Evolutionary conservation across 2,329 filamentous ascomycete genomes (phyloP), one percentile per base, ranked within the genome.

Genomic region (Hymenoscyphus linearis): DNA sequence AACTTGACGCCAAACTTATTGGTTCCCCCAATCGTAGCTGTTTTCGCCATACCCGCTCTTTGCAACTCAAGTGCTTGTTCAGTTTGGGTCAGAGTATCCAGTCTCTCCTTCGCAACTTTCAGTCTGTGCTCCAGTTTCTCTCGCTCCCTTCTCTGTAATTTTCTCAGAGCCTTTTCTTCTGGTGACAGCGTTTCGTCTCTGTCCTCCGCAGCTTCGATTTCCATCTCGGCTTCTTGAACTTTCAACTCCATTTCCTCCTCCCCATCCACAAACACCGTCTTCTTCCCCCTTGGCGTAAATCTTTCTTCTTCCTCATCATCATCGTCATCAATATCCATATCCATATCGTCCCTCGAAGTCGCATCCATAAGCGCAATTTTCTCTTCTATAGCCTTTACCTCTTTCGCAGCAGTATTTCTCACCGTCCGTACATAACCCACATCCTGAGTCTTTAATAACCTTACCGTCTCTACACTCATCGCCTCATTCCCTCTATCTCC

Each of bases 391-490:
- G 69, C 73, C 47, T 76, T 76, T 1, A 86, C 80, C 66, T 88
- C 83, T 70, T 86, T 86, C 61, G 76, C 71, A 3, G 82, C 78
- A 27, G 85, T 78, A 66, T 85, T 86, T 60, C 82, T 77, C 78
- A 85, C 82, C 25, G 84, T 86, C 64, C 86, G 76, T 27, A 88
- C 72, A 71, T 89, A 89, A 2, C 82, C 85, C 34, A 86, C 72
- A 69, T 89, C 86, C 74, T 89, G 86, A 2, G 85, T 89, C 77
- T 89, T 89, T 65, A 88, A 79, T 25, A 88, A 75, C 22, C 85
- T 78, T 26, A 85, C 83, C 1, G 80, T 79, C 25, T 88, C 83
- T 40, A 83, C 71, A 55, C 80, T 78, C 71, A 89, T 70, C 3
- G 77, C 76, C 63, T 76, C 76, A 68, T 84, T 85, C 14, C 84